Conservation (phyloP, 169 alveolate genomes). For the Cryptosporidium canis region DNA sequence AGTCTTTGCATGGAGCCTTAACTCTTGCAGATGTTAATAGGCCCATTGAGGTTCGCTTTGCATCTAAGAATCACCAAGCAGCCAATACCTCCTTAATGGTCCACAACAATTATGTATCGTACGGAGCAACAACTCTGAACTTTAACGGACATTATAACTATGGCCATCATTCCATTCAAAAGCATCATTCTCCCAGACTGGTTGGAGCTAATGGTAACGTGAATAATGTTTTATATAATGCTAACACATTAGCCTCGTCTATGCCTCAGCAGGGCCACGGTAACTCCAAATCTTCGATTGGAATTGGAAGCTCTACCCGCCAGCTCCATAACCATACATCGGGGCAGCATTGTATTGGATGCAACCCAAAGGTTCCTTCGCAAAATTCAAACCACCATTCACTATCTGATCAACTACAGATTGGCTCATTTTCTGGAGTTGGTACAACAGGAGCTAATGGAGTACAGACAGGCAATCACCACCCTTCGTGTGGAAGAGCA, state of each 20-base stretch:
- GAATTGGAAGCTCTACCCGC: neutral
- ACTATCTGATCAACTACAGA: neutral
- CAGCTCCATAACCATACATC: neutral
- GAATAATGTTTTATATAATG: neutral
- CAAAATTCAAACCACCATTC: neutral
- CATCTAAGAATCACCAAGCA: conserved; percentile 60
- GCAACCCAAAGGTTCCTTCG: conserved; percentile 2
- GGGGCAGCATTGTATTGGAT: conserved; percentile 12
- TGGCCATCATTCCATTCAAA: neutral
- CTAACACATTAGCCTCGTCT: conserved; percentile 13
- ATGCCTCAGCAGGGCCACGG: conserved; percentile 6
- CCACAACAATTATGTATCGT: neutral
- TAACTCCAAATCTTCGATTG: neutral
- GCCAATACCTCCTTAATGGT: neutral
- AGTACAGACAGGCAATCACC: conserved; percentile 5
- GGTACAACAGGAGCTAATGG: conserved; percentile 5
- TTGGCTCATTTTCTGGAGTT: neutral
- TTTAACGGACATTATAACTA: neutral
- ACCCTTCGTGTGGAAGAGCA: conserved; percentile 17
- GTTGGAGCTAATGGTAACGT: neutral
- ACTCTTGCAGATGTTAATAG: conserved; percentile 84
- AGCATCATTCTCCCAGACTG: conserved; percentile 7
- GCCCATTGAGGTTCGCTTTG: conserved; percentile 90
- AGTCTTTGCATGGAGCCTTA: conserved; percentile 81
- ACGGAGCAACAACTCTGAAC: conserved; percentile 1